Evolutionary conservation across 257 asterid genomes (phyloP), one percentile per base, ranked within the genome.

Genomic region (Catharanthus roseus): DNA sequence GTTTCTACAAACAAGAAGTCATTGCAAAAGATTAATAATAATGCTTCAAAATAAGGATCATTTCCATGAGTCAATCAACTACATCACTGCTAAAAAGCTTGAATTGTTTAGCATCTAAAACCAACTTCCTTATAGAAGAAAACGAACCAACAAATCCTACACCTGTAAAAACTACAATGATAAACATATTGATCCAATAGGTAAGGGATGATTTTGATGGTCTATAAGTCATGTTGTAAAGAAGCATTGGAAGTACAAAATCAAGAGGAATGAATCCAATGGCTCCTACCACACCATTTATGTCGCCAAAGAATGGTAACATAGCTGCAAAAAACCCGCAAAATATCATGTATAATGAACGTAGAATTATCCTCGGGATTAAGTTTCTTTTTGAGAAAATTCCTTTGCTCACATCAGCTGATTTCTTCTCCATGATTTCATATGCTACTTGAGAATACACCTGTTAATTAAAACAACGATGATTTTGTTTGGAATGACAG

Each of bases 401-500:
- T 50, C 89, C 93, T 80, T 86, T 55, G 54, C 70, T 89, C 65
- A 83, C 90, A 79, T 93, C 97, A 10, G 97, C 97, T 13, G 96
- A 89, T 79, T 89, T 85, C 87, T 82, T 86, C 77, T 91, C 99
- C 96, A 93, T 93, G 51, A 91, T 91, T 77, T 91, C 97, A 10
- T 91, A 91, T 10, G 97, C 99, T 67, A 93, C 99, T 85, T 93
- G 99, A 74, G 99, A 91, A 72, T 93, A 93, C 2, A 93, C 90
- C 99, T 38, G 42, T 38, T 38, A 26, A 23, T 41, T 18, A 28
- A n/a, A 44, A 55, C 42, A 71, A 18, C 1, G 6, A 36, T 3
- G 31, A 74, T 8, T 38, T 60, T 61, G n/a, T 10, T 44, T 5
- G 50, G 42, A 61, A 50, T 58, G 8, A 31, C 16, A 41, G 1